Evolutionary conservation across 2,329 filamentous ascomycete genomes (phyloP).

Genomic region (Beauveria sp.): DNA sequence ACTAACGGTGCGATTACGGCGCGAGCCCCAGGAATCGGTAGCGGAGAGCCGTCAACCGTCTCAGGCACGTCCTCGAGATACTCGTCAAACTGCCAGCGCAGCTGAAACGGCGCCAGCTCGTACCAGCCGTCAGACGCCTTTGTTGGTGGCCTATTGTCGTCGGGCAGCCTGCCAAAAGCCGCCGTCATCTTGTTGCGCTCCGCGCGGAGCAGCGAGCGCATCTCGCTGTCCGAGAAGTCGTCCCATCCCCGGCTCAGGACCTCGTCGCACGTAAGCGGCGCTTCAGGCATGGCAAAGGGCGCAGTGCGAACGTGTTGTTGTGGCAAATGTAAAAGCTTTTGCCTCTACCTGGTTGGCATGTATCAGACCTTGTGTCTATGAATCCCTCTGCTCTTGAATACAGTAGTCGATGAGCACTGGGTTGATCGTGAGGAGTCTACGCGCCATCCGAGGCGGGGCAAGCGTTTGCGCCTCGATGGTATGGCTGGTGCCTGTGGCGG

Average conservation of each 20-base stretch:
- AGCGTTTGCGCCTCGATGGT: not conserved
- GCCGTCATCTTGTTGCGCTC: conserved; percentile 7
- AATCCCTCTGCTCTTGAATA: not conserved
- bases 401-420: not conserved
- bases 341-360: too few relatives aligned
- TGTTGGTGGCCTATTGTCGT: conserved; percentile 41
- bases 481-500: conserved; percentile 1
- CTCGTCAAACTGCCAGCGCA: conserved; percentile 62
- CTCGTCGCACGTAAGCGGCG: conserved; percentile 9
- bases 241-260: conserved; percentile 4
- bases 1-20: conserved; percentile 89
- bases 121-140: conserved; percentile 87
- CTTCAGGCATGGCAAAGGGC: not conserved
- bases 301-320: not conserved
- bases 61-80: conserved; percentile 68
- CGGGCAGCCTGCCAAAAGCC: not conserved
- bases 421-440: not conserved
- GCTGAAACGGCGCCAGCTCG: conserved; percentile 46
- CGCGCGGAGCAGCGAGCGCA: not conserved
- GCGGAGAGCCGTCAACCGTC: conserved; percentile 45
- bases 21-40: conserved; percentile 69
- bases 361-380: not conserved
- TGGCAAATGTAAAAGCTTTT: too few relatives aligned
- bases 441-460: conserved; percentile 1
- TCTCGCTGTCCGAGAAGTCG: conserved; percentile 3